phyloP scores from a whole-genome alignment of 768 basidiomycete genomes.

The Lactarius evosmus region DNA sequence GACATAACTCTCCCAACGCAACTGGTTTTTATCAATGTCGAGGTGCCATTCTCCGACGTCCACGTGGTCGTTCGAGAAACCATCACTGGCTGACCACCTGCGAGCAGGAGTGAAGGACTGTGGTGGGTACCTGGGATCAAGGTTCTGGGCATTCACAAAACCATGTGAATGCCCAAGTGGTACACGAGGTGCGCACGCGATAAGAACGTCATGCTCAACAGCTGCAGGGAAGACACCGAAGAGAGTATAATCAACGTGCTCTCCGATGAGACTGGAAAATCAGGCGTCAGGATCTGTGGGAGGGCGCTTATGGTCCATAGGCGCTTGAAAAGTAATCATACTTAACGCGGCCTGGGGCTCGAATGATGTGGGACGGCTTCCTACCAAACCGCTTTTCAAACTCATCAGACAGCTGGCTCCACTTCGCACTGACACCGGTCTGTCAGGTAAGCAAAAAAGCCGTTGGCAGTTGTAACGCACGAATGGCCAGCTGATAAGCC shows the following conservation, averaged over 20 bases:
- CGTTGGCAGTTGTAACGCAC: slow-evolving; percentile 15
- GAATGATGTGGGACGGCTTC: slow-evolving; percentile 64
- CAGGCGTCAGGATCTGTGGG: background rate
- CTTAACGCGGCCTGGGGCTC: slow-evolving; percentile 84
- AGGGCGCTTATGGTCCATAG: slow-evolving; percentile 34
- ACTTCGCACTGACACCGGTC: slow-evolving; percentile 42
- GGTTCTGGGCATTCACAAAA: slow-evolving; percentile 59
- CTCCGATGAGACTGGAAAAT: slow-evolving; percentile 47
- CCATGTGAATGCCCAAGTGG: slow-evolving; percentile 42
- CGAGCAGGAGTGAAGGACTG: slow-evolving; percentile 56
- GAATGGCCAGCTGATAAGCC: slow-evolving; percentile 43
- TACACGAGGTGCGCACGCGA: slow-evolving; percentile 58
- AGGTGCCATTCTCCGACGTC: slow-evolving; percentile 62
- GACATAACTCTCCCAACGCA: slow-evolving; percentile 86
- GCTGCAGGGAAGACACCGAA: slow-evolving; percentile 87
- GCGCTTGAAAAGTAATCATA: slow-evolving; percentile 33
- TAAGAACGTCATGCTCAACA: slow-evolving; percentile 78
- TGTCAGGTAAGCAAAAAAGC: background rate
- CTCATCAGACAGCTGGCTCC: slow-evolving; percentile 57
- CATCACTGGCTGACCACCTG: slow-evolving; percentile 33
- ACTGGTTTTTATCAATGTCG: slow-evolving; percentile 64
- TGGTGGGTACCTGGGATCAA: slow-evolving; percentile 55
- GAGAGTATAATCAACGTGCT: slow-evolving; percentile 81
- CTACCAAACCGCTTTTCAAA: slow-evolving; percentile 63
- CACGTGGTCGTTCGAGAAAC: slow-evolving; percentile 37